These are phyloP conservation scores for Amanita rubescens DNA, from an alignment of 768 basidiomycete genomes.

Conservation along the genomic window DNA sequence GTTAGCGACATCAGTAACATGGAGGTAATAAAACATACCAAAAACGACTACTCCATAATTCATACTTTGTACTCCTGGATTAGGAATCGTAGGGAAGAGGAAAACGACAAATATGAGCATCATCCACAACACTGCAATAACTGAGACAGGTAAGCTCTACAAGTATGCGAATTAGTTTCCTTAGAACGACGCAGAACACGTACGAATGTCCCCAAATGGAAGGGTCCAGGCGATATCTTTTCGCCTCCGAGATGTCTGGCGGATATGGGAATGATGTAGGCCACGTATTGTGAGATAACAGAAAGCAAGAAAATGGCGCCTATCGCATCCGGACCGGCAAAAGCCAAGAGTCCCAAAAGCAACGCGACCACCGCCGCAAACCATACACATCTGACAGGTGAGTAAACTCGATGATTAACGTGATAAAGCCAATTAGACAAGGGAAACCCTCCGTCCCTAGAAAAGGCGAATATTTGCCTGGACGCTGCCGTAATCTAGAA, in stretches of 20 bases:
- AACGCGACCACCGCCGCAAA: slow-evolving; percentile 41
- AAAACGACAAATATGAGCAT: slow-evolving; percentile 53
- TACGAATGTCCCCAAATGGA: slow-evolving; percentile 38
- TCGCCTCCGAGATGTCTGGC: slow-evolving; percentile 41
- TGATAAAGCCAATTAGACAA: slow-evolving; percentile 55
- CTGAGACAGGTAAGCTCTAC: slow-evolving; percentile 52
- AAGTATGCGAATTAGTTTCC: background rate
- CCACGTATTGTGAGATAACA: slow-evolving; percentile 39
- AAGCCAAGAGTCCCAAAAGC: slow-evolving; percentile 49
- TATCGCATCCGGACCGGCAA: slow-evolving; percentile 53
- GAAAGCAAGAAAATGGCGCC: slow-evolving; percentile 50
- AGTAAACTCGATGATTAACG: slow-evolving; percentile 43
- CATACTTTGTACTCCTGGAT: slow-evolving; percentile 41
- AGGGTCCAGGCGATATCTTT: slow-evolving; percentile 50
- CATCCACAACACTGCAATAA: slow-evolving; percentile 59
- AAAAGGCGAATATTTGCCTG: slow-evolving; percentile 67
- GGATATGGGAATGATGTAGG: slow-evolving; percentile 49
- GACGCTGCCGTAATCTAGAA: slow-evolving; percentile 21
- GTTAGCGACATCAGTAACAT: background rate
- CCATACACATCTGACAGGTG: slow-evolving; percentile 52
- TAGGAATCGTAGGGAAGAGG: slow-evolving; percentile 52
- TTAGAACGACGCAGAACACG: slow-evolving; percentile 3
- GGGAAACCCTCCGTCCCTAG: slow-evolving; percentile 59
- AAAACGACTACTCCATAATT: slow-evolving; percentile 69
- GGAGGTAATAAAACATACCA: slow-evolving; percentile 18